Percentiles rank a stretch among this genome's conserved stretches.
Conservation (phyloP, 805 yeast species). For the Myxozyma melibiosi region DNA sequence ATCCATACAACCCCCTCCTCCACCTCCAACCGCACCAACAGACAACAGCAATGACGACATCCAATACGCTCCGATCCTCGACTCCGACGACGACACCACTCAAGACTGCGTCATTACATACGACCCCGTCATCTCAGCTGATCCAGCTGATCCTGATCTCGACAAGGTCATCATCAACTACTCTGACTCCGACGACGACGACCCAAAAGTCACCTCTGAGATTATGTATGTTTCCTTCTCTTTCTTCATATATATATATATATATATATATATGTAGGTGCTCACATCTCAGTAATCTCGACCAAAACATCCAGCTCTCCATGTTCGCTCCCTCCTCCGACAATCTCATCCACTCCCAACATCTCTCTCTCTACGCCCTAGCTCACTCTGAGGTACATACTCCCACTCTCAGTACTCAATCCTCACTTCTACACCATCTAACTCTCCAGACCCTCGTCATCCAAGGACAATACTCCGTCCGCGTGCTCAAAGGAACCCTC, state of each 20-base stretch:
- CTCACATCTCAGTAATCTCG: constrained; percentile 5
- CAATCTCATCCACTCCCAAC: neutral
- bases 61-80: constrained; percentile 1
- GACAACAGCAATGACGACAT: neutral
- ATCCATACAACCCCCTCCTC: too few relatives aligned
- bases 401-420: too few relatives aligned
- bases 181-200: constrained; percentile 13
- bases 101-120: neutral
- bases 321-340: constrained; percentile 5
- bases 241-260: neutral
- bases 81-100: neutral
- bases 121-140: neutral
- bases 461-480: constrained; percentile 39
- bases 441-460: constrained; percentile 22
- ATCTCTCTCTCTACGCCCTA: constrained; percentile 2
- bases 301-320: constrained; percentile 12
- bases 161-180: constrained; percentile 2
- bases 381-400: constrained; percentile 5
- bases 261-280: neutral
- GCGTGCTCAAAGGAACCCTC: constrained; percentile 40
- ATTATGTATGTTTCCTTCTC: neutral
- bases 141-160: neutral
- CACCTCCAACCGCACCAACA: too few relatives aligned
- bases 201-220: constrained; percentile 4
- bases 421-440: too few relatives aligned